Conservation (phyloP, 768 basidiomycete genomes). For the Lanmaoa pseudosensibilis region DNA sequence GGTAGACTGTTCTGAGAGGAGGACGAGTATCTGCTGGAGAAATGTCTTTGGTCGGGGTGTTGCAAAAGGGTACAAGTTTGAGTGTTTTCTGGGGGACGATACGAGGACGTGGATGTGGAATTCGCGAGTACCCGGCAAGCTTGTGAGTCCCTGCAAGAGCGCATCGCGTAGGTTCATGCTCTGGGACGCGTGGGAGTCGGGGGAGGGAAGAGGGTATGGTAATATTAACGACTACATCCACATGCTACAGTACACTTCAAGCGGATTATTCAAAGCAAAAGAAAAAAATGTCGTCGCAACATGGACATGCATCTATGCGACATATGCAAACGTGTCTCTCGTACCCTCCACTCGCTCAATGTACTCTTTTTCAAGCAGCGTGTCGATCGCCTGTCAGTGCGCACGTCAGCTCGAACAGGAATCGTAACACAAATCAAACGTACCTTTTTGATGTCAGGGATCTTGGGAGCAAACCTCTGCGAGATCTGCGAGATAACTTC, state of each 20-base stretch:
- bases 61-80: constrained; percentile 74
- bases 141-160: constrained; percentile 55
- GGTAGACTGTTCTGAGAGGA: constrained; percentile 63
- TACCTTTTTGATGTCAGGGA: constrained; percentile 96
- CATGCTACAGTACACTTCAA: constrained; percentile 11
- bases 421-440: neutral
- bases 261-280: neutral
- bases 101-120: constrained; percentile 77
- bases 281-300: neutral
- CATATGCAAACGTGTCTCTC: constrained; percentile 65
- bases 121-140: constrained; percentile 63
- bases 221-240: constrained; percentile 23
- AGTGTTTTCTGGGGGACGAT: constrained; percentile 65
- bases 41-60: constrained; percentile 61
- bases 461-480: constrained; percentile 86
- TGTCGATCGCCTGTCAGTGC: constrained; percentile 77
- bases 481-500: constrained; percentile 91
- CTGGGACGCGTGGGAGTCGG: constrained; percentile 22
- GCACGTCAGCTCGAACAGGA: neutral
- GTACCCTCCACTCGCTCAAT: constrained; percentile 91
- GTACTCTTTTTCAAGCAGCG: constrained; percentile 94
- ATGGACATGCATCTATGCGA: constrained; percentile 29
- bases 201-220: constrained; percentile 4
- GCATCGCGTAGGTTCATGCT: constrained; percentile 57
- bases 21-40: constrained; percentile 74